phyloP scores from a whole-genome alignment of 345 rosid genomes.

The Salix suchowensis region DNA sequence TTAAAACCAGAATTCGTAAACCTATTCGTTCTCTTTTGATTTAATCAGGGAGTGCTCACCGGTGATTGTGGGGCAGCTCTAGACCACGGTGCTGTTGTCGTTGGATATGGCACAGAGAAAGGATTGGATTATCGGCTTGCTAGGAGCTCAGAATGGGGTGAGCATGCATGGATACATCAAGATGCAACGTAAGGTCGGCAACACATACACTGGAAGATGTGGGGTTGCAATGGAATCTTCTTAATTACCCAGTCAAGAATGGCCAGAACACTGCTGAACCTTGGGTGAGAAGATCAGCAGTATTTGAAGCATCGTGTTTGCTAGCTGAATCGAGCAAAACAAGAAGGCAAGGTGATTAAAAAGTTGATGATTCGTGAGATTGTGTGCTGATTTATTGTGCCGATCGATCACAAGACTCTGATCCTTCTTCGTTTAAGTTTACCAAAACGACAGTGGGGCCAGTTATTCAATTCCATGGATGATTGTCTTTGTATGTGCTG shows the following conservation, averaged over 20 bases:
- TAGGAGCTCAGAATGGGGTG: constrained; percentile 24
- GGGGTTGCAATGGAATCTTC: constrained; percentile 29
- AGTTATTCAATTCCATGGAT: constrained; percentile 12
- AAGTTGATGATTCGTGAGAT: neutral
- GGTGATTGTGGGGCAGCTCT: constrained; percentile 23
- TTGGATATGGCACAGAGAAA: constrained; percentile 24
- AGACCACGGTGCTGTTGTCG: constrained; percentile 25
- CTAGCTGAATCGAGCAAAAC: neutral
- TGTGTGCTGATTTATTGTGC: constrained; percentile 1
- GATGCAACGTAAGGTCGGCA: constrained; percentile 7
- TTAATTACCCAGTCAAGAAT: constrained; percentile 18
- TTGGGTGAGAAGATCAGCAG: constrained; percentile 29
- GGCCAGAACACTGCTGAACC: neutral
- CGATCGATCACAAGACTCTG: neutral
- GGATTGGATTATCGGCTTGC: constrained; percentile 22
- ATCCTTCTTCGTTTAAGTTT: neutral
- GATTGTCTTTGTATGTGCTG: constrained; percentile 12
- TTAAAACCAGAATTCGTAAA: neutral
- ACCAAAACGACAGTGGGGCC: neutral
- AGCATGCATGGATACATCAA: constrained; percentile 21
- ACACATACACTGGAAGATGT: constrained; percentile 13
- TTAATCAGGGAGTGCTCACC: constrained; percentile 20
- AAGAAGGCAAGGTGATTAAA: neutral
- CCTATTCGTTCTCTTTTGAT: neutral
- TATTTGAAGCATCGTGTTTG: constrained; percentile 26